Evolutionary conservation across 2,329 filamentous ascomycete species (phyloP).

Genomic region (Ciborinia camelliae): DNA sequence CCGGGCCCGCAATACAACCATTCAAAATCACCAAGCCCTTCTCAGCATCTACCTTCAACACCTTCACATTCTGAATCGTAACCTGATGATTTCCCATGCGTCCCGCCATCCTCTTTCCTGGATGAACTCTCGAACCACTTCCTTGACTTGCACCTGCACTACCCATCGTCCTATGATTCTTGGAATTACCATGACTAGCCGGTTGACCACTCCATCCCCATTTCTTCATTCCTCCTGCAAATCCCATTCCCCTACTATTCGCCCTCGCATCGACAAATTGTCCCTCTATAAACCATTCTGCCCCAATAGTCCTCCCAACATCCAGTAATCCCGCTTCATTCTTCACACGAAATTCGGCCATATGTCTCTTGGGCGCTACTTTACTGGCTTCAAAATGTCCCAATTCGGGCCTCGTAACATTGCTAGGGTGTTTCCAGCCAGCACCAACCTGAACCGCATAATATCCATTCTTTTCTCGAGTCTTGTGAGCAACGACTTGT

Average conservation of each 20-base stretch:
- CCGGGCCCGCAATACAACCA: constrained; percentile 83
- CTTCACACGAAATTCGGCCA: constrained; percentile 85
- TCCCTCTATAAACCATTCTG: constrained; percentile 88
- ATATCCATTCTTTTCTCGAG: constrained; percentile 76
- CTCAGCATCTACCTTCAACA: constrained; percentile 82
- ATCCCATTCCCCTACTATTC: constrained; percentile 82
- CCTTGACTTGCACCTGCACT: constrained; percentile 87
- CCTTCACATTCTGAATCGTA: constrained; percentile 86
- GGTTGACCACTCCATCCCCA: constrained; percentile 87
- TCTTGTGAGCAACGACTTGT: constrained; percentile 86
- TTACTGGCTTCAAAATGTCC: constrained; percentile 84
- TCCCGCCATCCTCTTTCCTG: constrained; percentile 97
- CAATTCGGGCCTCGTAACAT: constrained; percentile 76
- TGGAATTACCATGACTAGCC: constrained; percentile 91
- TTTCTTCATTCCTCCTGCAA: constrained; percentile 96
- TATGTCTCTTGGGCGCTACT: constrained; percentile 76
- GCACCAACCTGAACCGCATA: constrained; percentile 88
- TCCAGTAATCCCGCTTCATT: constrained; percentile 67
- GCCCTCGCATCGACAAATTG: constrained; percentile 86
- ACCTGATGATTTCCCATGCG: constrained; percentile 88
- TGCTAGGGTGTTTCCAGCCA: constrained; percentile 69
- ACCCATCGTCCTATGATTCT: constrained; percentile 89
- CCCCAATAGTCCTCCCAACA: constrained; percentile 71
- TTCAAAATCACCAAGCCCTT: constrained; percentile 86
- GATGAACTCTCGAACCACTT: constrained; percentile 84